Base-by-base conservation (phyloP, 192 early-diverging fungal species). In the Allomyces arbusculus region DNA sequence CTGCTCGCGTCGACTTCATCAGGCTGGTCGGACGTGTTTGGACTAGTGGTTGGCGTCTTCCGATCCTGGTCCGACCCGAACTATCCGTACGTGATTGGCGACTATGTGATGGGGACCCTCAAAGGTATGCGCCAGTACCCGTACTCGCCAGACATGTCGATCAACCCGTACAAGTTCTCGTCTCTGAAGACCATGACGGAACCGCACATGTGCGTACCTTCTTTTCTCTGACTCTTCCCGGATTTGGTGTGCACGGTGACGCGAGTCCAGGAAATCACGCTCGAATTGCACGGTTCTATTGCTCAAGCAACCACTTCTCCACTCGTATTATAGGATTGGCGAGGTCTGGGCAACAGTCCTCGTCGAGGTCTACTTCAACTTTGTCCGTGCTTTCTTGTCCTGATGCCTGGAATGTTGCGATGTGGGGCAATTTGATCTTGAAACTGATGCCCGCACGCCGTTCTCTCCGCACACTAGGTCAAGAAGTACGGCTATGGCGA, bases 351-450 rank as follows among this genome's bases (percentile, higher is more conserved):
- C 77, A 23, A 69, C 65, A 58, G 76, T 79, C 65, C 70, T 70
- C 62, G 75, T 77, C 70, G 78, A 80, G 68, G 77, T 84, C 12
- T 76, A 78, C 69, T 78, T 74, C 74, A 73, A 72, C 20, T 40
- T 40, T 3, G 33, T 40, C 33, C 33, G 33, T 40, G 33, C 7
- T 7, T 40, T 7, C 33, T 40, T 8, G 33, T 8, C 0, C 33
- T 7, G 33, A 40, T 40, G 33, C 33, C 33, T 7, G 33, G 7
- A 40, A 40, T 8, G 5, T 0, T 8, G 8, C 33, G 33, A 0
- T 7, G 7, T 8, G 33, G 8, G 33, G 7, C 33, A 7, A 40
- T 7, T 7, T 40, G 2, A 40, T 40, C 33, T 7, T 7, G 33
- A 40, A 40, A 40, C 33, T 40, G 33, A 40, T 40, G 33, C 7